Evolutionary conservation across 1,284 basidiomycete species (phyloP), one percentile per base, ranked within the genome.

Genomic region (Xerocomus cyaneibrunnescens): DNA sequence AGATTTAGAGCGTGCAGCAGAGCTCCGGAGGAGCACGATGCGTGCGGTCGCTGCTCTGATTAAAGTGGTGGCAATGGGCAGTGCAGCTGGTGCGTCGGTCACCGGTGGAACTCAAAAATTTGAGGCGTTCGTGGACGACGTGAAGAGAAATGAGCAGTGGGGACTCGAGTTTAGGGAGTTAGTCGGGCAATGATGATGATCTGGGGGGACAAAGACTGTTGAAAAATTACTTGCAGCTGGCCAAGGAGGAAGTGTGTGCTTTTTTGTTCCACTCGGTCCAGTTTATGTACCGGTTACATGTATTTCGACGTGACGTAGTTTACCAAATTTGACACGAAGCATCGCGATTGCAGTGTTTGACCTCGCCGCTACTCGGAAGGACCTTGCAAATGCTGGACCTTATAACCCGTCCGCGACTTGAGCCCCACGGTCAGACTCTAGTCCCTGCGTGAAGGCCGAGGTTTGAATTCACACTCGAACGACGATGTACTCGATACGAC

Each of bases 1-100:
- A 72, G 96, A 99, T 62, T 73, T 98, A 44, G 96, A 99, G 73
- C 85, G 95, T 30, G 90, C 93, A 3, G 89, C 89, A 22, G 95
- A 98, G 72, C 77, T 97, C 61, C 93, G 97, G 73, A 76, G 90
- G 53, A 92, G 91, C 62, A 89, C 92, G 10, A 76, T 96, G 59
- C 77, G 94, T 31, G 92, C 93, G 5, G 81, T 93, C 36, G 87
- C 87, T 21, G 92, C 92, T n/a, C 75, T 97, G 50, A 87, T 85
- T 71, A 89, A 84, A 71, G 80, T 87, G 40, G 67, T 70, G 25
- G 77, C 78, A 14, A 70, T 80, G 13, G 74, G 76, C 12, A 73
- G 75, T 44, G 75, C 76, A 19, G 83, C 84, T 2, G 79, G 82
- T 23, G 83, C 83, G 32, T 83, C 84, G 8, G 36, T 47, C n/a